These are phyloP conservation scores for Dentipellis sp. DNA, from an alignment of 768 basidiomycete species.

Conservation along the genomic window DNA sequence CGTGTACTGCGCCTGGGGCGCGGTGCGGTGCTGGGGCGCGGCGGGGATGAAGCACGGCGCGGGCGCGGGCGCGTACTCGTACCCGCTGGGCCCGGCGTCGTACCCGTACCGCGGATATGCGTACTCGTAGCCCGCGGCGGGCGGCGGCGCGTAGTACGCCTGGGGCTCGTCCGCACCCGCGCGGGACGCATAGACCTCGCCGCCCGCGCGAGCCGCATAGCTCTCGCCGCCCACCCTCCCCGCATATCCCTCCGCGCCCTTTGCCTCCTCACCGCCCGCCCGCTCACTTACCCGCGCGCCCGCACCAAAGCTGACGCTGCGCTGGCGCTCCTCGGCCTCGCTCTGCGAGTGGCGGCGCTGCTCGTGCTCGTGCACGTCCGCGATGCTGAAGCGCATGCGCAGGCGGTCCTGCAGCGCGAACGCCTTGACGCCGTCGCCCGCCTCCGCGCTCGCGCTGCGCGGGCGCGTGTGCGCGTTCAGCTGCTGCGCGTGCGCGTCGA, in stretches of 20 bases:
- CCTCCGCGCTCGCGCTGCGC: conserved; percentile 15
- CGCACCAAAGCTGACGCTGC: conserved; percentile 11
- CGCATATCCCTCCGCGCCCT: too few species aligned
- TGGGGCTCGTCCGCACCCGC: conserved; percentile 1
- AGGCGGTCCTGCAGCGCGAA: conserved; percentile 12
- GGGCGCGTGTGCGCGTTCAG: conserved; percentile 2
- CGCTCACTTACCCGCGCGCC: neutral
- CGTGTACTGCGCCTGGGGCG: conserved; percentile 4
- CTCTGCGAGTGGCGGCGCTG: neutral
- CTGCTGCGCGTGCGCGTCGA: neutral
- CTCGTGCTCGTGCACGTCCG: neutral
- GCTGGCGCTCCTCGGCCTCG: conserved; percentile 7
- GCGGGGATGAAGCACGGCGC: conserved; percentile 11
- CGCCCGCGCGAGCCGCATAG: conserved; percentile 1
- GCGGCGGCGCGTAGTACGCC: neutral
- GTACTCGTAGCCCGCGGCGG: neutral
- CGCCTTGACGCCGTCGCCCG: conserved; percentile 15
- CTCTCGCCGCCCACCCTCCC: too few species aligned
- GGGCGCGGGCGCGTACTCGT: neutral
- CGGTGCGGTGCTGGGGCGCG: conserved; percentile 1
- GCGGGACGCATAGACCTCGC: neutral
- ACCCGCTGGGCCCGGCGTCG: neutral
- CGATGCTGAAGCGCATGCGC: conserved; percentile 1
- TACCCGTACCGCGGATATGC: neutral
- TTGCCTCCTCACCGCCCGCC: neutral